These are phyloP conservation scores for Colletotrichum sp. DNA, from an alignment of 2,329 filamentous ascomycete genomes.

Conservation along the genomic window DNA sequence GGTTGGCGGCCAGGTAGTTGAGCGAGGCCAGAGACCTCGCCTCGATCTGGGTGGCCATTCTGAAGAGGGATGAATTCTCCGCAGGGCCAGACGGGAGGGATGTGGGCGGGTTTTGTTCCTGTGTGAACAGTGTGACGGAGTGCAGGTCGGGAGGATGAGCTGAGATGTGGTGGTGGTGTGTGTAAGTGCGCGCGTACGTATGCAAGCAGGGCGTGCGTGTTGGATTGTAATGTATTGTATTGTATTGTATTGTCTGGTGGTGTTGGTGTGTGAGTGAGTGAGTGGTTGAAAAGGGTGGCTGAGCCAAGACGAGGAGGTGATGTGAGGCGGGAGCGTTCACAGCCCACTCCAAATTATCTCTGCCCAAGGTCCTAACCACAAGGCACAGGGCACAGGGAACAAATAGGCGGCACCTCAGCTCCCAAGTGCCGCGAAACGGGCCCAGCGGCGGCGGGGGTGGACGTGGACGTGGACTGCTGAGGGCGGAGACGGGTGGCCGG, in stretches of 20 bases:
- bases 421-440: slow-evolving; percentile 1
- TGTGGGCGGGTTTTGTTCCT: not conserved
- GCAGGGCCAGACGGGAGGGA: not conserved
- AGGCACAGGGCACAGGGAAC: not conserved
- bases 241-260: not conserved
- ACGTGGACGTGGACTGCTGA: not conserved
- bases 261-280: not conserved
- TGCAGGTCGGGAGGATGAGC: not conserved
- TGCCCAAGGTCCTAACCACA: not conserved
- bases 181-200: not conserved
- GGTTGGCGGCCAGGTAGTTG: slow-evolving; percentile 82
- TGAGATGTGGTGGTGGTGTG: not conserved
- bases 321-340: slow-evolving; percentile 12
- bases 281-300: slow-evolving; percentile 8
- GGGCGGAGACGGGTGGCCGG: not conserved
- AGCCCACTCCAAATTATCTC: slow-evolving; percentile 10
- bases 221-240: not conserved
- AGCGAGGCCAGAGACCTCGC: slow-evolving; percentile 83
- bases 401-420: not conserved
- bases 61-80: not conserved
- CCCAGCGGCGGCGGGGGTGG: not conserved
- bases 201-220: not conserved
- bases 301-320: slow-evolving; percentile 6
- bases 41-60: slow-evolving; percentile 61
- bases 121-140: not conserved